Conservation (phyloP, 169 alveolate genomes). For the Theileria equi region DNA sequence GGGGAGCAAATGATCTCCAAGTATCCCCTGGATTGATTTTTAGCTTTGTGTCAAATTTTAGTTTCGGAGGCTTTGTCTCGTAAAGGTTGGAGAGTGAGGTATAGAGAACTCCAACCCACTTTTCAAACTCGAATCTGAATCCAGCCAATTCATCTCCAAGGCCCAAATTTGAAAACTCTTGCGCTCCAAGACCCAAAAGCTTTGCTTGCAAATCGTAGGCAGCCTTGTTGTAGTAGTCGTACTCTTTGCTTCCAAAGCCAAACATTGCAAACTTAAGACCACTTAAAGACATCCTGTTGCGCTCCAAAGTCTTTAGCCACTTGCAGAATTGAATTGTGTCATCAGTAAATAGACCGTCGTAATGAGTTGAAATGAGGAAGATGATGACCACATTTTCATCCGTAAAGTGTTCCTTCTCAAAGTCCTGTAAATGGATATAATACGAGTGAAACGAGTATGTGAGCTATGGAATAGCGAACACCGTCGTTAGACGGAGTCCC, state of each 20-base stretch:
- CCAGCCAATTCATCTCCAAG: slow-evolving; percentile 74
- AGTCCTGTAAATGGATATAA: slow-evolving; percentile 20
- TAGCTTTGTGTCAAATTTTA: not conserved
- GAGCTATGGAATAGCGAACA: too few relatives aligned
- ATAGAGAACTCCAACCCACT: slow-evolving; percentile 63
- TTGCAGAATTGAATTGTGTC: slow-evolving; percentile 48
- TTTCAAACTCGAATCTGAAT: slow-evolving; percentile 68
- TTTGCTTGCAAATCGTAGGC: slow-evolving; percentile 59
- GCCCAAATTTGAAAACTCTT: slow-evolving; percentile 30
- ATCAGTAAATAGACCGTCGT: slow-evolving; percentile 82
- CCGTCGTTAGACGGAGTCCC: too few relatives aligned
- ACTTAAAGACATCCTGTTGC: slow-evolving; percentile 29
- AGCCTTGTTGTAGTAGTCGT: slow-evolving; percentile 67
- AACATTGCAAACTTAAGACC: slow-evolving; percentile 60
- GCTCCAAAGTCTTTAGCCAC: slow-evolving; percentile 59
- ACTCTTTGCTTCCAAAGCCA: slow-evolving; percentile 75
- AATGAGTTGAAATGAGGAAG: slow-evolving; percentile 75
- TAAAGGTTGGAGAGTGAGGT: slow-evolving; percentile 28
- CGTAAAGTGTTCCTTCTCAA: slow-evolving; percentile 10
- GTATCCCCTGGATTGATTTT: slow-evolving; percentile 18
- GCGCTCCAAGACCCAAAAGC: slow-evolving; percentile 61
- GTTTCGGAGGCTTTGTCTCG: not conserved
- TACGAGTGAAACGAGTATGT: not conserved
- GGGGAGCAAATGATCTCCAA: slow-evolving; percentile 31
- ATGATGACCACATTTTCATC: slow-evolving; percentile 34